Evolutionary conservation across 768 basidiomycete species (phyloP), one percentile per base, ranked within the genome.

Genomic region (Exsudoporus frostii): DNA sequence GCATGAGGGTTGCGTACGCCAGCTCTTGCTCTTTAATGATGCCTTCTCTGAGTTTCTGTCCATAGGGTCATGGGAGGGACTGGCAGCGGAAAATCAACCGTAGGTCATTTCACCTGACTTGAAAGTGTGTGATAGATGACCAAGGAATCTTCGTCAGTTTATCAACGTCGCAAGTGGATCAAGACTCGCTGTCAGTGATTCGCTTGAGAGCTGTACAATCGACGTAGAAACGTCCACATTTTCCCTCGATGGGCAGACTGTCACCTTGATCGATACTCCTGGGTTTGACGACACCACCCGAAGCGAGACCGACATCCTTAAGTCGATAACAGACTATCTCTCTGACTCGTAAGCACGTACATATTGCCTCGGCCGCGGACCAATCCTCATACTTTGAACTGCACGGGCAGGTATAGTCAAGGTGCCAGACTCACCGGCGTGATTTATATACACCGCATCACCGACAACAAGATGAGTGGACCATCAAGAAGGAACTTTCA

Each of bases 191-290:
- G 64, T 65, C 48, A 65, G 64, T 14, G 50, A 65, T 24, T 65
- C 62, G 15, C 64, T 64, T 10, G 64, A 63, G 40, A 65, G 62
- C 22, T 64, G 62, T 32, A 64, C 62, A 24, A n/a, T 56, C 42
- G 57, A 65, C 14, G 64, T 66, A 13, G 55, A 56, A 37, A 67
- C 77, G 0, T 55, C 70, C 9, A 66, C 76, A 0, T 80, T 83
- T 58, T 56, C 66, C 24, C 60, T 81, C 11, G 74, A 78, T 37
- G 78, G 74, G 3, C 65, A 65, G 10, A 60, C 50, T 15, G 70
- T 83, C 33, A 75, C 68, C 0, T 62, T 85, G 17, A 75, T 85
- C 42, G 83, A 84, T 56, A 84, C 83, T 0, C 82, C 83, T 0
- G 83, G 83, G 6, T 84, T 83, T 51, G 82, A 82, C 55, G 81